Percentiles rank a stretch among this genome's conserved stretches.
Evolutionary conservation across 192 early-diverging fungal species (phyloP).

Genomic region (Geosiphon pyriformis): DNA sequence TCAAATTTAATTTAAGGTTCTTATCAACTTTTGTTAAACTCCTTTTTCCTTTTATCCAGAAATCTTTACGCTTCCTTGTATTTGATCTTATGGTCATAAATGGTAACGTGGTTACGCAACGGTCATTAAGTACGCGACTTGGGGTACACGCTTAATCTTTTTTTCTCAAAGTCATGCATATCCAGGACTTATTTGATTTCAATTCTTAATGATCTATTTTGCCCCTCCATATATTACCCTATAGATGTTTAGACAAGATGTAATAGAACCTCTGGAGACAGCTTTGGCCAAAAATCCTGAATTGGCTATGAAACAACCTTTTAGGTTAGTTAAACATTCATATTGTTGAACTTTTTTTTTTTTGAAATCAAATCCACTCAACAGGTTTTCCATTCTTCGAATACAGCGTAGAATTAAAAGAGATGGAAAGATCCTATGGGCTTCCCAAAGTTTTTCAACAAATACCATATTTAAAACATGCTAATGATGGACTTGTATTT

Average conservation of each 20-base stretch:
- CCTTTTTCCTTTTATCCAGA: conserved; percentile 21
- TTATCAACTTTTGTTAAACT: conserved; percentile 1
- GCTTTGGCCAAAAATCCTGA: conserved; percentile 30
- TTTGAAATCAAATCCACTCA: background rate
- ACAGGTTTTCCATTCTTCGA: background rate
- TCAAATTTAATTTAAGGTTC: background rate
- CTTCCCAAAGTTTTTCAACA: conserved; percentile 49
- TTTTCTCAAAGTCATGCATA: background rate
- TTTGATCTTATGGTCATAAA: conserved; percentile 61
- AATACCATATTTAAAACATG: conserved; percentile 52
- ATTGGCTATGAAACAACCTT: conserved; percentile 41
- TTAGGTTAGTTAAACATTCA: conserved; percentile 38
- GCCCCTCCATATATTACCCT: background rate
- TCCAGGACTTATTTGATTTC: background rate
- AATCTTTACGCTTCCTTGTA: conserved; percentile 41
- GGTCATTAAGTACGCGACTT: conserved; percentile 53
- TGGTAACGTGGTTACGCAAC: conserved; percentile 43
- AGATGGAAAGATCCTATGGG: conserved; percentile 49
- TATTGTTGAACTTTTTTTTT: background rate
- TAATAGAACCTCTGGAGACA: conserved; percentile 51
- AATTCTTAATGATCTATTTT: background rate
- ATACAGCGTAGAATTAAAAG: conserved; percentile 48
- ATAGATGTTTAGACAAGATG: conserved; percentile 53
- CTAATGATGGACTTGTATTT: conserved; percentile 64
- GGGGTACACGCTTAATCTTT: conserved; percentile 40